Evolutionary conservation across 2,329 filamentous ascomycete species (phyloP).

Genomic region (Exophiala phaeomuriformis): DNA sequence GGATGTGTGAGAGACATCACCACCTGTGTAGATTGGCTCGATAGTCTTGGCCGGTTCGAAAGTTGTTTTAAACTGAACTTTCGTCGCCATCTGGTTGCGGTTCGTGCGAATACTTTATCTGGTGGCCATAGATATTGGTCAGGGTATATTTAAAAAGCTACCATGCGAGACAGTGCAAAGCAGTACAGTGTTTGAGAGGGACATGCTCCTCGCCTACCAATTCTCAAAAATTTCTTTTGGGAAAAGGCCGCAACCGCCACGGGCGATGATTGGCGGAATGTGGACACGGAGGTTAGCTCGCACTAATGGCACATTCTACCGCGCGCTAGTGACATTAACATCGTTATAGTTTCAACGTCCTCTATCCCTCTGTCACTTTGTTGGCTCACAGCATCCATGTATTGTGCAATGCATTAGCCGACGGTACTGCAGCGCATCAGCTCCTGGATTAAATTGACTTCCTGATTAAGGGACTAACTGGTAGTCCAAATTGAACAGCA

Average conservation of each 20-base stretch:
- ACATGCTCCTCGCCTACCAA: background rate
- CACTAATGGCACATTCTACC: background rate
- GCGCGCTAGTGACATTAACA: background rate
- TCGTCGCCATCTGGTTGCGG: conserved; percentile 42
- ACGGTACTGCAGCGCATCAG: background rate
- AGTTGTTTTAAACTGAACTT: conserved; percentile 58
- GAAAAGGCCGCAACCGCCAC: background rate
- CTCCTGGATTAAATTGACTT: background rate
- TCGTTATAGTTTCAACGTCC: background rate
- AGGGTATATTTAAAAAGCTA: background rate
- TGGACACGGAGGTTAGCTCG: background rate
- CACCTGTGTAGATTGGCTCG: conserved; percentile 89
- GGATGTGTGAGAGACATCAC: conserved; percentile 74
- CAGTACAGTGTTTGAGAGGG: background rate
- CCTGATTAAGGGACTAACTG: too few species aligned
- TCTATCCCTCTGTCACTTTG: background rate
- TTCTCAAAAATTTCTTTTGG: background rate
- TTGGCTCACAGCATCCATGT: background rate
- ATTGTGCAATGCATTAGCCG: background rate
- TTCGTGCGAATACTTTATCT: background rate
- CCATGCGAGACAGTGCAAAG: background rate
- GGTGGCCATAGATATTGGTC: background rate
- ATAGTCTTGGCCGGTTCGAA: conserved; percentile 79
- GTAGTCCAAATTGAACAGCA: too few species aligned
- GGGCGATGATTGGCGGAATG: background rate